These are phyloP conservation scores for Albugo laibachii DNA, from an alignment of 352 stramenopile genomes.

Conservation along the genomic window DNA sequence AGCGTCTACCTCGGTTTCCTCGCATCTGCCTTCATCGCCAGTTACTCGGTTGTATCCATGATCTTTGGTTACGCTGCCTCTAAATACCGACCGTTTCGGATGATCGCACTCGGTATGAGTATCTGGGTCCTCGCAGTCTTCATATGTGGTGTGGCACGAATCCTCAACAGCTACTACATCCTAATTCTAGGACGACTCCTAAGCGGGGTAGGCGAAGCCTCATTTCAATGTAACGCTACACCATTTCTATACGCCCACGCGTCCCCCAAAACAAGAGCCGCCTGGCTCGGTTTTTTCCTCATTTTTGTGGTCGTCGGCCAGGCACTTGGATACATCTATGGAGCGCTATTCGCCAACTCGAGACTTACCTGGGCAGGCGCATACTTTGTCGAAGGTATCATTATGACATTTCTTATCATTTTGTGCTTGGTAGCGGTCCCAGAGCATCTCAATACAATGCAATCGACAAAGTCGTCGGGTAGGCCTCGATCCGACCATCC, in stretches of 20 bases:
- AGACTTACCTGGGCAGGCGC: slow-evolving; percentile 51
- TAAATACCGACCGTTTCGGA: slow-evolving; percentile 71
- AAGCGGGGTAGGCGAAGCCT: slow-evolving; percentile 80
- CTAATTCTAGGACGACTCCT: slow-evolving; percentile 76
- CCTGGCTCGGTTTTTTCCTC: slow-evolving; percentile 87
- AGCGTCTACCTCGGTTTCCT: slow-evolving; percentile 75
- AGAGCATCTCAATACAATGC: slow-evolving; percentile 29
- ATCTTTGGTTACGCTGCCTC: slow-evolving; percentile 83
- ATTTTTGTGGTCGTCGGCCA: slow-evolving; percentile 83
- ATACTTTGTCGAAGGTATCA: slow-evolving; percentile 71
- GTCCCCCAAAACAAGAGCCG: slow-evolving; percentile 30
- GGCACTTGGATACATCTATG: slow-evolving; percentile 82
- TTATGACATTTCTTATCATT: slow-evolving; percentile 66
- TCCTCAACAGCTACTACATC: slow-evolving; percentile 71
- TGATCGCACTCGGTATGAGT: slow-evolving; percentile 77
- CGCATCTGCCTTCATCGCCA: slow-evolving; percentile 87
- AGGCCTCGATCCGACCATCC: background rate
- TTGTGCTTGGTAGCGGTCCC: slow-evolving; percentile 40
- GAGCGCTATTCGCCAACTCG: slow-evolving; percentile 36
- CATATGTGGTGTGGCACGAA: slow-evolving; percentile 63
- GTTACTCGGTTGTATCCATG: slow-evolving; percentile 82
- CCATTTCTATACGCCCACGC: slow-evolving; percentile 86
- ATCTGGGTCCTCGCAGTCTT: slow-evolving; percentile 82
- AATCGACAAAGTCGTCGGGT: slow-evolving; percentile 6
- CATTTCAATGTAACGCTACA: slow-evolving; percentile 83